Base-by-base conservation (phyloP, 441 rosid species). In the Geranium incanum region DNA sequence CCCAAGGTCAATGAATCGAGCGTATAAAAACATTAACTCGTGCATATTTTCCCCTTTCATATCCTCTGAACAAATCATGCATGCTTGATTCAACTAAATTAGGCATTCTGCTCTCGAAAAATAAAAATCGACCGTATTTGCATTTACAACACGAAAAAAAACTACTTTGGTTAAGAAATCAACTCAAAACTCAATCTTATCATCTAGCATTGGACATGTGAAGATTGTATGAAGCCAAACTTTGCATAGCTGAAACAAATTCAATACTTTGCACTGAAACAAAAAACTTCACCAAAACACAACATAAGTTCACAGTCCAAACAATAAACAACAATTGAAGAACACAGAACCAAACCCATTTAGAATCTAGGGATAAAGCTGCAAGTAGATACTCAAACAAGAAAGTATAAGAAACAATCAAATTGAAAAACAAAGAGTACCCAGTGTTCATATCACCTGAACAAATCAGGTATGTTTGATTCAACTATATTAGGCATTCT, bases 381-480 rank as follows among this genome's bases (percentile, higher is more conserved):
- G 38, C 72, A 68, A 72, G 37, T 18, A 4, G 15, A 50, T 50
- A 2, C 16, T 2, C 59, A 50, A 50, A 50, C 59, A 50, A 12
- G 7, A 67, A 55, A 16, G 28, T 50, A 18, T 4, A 18, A 45
- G 15, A 7, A 23, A 23, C 33, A 23, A 23, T 23, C 33, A 23
- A 23, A 23, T 23, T 23, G 62, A 68, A 18, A 55, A 75, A 48
- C 64, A 36, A 55, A 76, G 57, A 64, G 36, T 79, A 91, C 98
- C 93, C 70, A 86, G 80, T 64, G 98, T 91, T 23, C 33, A 1
- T 23, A 23, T 23, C 33, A 23, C 33, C 33, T 23, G 33, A 23
- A 23, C 33, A 43, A 43, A 43, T 43, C 50, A 43, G 2, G n/a
- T 15, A 48, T 48, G n/a, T 15, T 48, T 48, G n/a, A 9, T 48